These are phyloP conservation scores for Cercophora newfieldiana DNA, from an alignment of 495 filamentous ascomycete genomes.

Conservation along the genomic window DNA sequence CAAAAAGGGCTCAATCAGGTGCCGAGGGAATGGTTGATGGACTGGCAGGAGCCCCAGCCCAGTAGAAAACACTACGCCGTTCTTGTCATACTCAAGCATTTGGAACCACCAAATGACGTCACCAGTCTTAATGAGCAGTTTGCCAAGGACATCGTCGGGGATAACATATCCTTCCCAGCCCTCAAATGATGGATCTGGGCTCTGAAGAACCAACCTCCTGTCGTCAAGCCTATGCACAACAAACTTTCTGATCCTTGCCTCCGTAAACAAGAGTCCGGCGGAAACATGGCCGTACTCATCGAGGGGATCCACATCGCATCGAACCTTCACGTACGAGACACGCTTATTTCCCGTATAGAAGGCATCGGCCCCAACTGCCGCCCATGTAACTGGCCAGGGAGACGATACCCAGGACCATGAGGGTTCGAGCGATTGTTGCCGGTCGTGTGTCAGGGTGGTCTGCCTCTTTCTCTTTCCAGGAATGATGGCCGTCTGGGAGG, in stretches of 20 bases:
- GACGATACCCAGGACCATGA: not conserved
- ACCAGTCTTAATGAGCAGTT: not conserved
- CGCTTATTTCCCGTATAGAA: not conserved
- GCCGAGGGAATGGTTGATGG: too few species aligned
- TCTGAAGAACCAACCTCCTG: not conserved
- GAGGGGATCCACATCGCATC: not conserved
- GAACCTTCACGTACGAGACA: not conserved
- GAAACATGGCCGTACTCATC: not conserved
- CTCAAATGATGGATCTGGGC: not conserved
- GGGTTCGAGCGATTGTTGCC: not conserved
- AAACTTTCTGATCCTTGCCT: not conserved
- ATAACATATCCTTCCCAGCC: not conserved
- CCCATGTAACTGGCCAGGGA: not conserved
- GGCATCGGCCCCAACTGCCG: not conserved
- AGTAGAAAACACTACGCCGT: not conserved
- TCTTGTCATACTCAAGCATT: not conserved
- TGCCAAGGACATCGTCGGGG: not conserved
- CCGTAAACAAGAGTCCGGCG: not conserved
- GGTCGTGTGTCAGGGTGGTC: not conserved
- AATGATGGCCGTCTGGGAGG: too few species aligned
- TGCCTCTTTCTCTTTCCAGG: too few species aligned
- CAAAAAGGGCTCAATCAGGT: too few species aligned
- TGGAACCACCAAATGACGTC: not conserved
- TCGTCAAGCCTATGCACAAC: not conserved
- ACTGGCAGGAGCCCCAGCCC: not conserved